phyloP scores from a whole-genome alignment of 176 grass and related monocot species.

The Guadua angustifolia region DNA sequence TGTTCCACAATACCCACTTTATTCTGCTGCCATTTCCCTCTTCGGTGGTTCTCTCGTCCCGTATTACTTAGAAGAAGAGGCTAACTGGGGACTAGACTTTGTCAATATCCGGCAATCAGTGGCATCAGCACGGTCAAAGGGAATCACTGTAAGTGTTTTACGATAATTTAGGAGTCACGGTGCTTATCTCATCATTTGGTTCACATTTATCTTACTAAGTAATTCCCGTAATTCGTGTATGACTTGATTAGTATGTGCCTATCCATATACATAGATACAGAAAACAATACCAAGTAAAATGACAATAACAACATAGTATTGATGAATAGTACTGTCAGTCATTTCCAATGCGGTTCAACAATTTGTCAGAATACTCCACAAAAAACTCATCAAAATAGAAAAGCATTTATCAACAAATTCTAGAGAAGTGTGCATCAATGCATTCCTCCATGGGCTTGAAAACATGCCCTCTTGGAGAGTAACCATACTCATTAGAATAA shows the following conservation, averaged over 20 bases:
- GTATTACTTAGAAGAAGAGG: slow-evolving; percentile 95
- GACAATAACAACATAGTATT: background rate
- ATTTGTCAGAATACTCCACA: background rate
- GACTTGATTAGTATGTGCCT: background rate
- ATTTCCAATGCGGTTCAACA: background rate
- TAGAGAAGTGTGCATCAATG: background rate
- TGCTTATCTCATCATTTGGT: background rate
- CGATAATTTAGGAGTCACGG: background rate
- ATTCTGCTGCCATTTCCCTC: slow-evolving; percentile 90
- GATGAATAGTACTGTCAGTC: background rate
- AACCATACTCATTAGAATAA: slow-evolving; percentile 8
- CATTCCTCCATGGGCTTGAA: background rate
- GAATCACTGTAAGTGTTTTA: slow-evolving; percentile 77
- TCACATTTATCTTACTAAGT: slow-evolving; percentile 20
- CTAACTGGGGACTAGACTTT: slow-evolving; percentile 90
- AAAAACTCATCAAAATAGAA: background rate
- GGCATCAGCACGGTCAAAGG: slow-evolving; percentile 69
- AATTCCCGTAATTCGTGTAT: background rate
- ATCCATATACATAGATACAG: background rate
- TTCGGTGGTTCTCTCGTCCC: slow-evolving; percentile 89
- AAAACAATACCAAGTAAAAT: background rate
- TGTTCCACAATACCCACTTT: slow-evolving; percentile 97
- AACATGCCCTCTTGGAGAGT: background rate
- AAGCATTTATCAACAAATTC: background rate
- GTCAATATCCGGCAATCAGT: slow-evolving; percentile 63